Evolutionary conservation across 1,139 yeast genomes (phyloP), one percentile per base, ranked within the genome.

Genomic region (Candida dubliniensis): DNA sequence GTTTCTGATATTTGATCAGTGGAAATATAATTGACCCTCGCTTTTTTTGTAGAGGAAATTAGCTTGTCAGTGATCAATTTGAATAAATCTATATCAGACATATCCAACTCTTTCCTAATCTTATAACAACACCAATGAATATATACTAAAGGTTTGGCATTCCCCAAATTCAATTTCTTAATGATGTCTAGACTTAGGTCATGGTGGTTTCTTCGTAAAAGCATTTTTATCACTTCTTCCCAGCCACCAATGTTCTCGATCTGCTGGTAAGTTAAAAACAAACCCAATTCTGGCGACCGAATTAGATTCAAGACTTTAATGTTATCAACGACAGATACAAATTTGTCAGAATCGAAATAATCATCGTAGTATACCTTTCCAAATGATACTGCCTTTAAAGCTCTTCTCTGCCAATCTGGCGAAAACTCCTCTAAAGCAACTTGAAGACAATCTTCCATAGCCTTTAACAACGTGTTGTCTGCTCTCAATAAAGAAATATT

Each of bases 101-200:
- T 56, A 35, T 77, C 79, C 4, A 71, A 56, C 13, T 84, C 81
- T 35, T 71, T 64, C 44, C 76, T 77, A 24, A 89, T 81, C 56
- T 88, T 87, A 33, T 77, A 69, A 47, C 86, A 80, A 13, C 96
- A 93, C 98, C 98, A 93, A 52, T 85, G 79, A 1, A 82, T 74
- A 55, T 83, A 87, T 0, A 91, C 77, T 23, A 67, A 58, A 47
- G 81, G 84, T 34, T 70, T 68, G 6, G 87, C 81, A 27, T 65
- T 57, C 5, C 58, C 54, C 12, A 82, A 57, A 8, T 70, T 63
- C 43, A 86, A 63, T 35, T 77, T 67, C 11, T 76, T 76, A 8
- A 85, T 76, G 2, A 90, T 69, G 48, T 82, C 78, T 37, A 88
- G 64, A 0, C 93, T 82, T 34, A 87, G 69, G 8, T 77, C 74